Evolutionary conservation across 2,329 filamentous ascomycete genomes (phyloP), one percentile per base, ranked within the genome.

Genomic region (Chaetomiaceae sp.): DNA sequence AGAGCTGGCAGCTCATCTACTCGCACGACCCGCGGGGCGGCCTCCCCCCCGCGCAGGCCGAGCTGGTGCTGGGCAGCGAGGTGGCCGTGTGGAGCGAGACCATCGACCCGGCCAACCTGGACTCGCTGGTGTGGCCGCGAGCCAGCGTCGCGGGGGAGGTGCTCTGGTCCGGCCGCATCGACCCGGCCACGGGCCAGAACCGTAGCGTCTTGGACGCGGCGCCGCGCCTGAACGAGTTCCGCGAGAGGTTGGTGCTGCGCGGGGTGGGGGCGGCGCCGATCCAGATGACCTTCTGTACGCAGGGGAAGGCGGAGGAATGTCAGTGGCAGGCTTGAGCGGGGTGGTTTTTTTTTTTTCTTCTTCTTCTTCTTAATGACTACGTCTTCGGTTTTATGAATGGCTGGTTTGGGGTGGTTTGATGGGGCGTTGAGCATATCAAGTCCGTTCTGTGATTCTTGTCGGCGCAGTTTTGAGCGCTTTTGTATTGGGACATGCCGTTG

Each of bases 1-100:
- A 95, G 70, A 86, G 78, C 68, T 95, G 89, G 89, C 78, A 81
- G 6, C 71, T 87, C 22, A 75, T 91, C 48, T 95, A 95, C 72
- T 78, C 80, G 17, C 86, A 91, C 64, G 83, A 95, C 61, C 88
- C 88, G 0, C 69, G 81, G 3, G 72, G 68, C 3, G 78, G 78
- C 37, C 72, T 95, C 4, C 76, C 83, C 0, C 67, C 65, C 9
- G 72, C 81, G 20, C 65, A 79, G 35, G 77, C 79, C 20, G 73
- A 83, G 59, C 75, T 87, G 11, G 83, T 95, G 3, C 64, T 93
- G 8, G 89, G 89, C 36, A 89, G 88, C 20, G 89, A 95, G 68
- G 79, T 84, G 14, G 84, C 86, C 46, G 77, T 88, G 48, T 95
- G 88, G 88, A 78, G 76, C 53, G 89, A 95, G 68, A 84, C 83